Evolutionary conservation across 768 basidiomycete species (phyloP).

Genomic region (Kwoniella shandongensis): DNA sequence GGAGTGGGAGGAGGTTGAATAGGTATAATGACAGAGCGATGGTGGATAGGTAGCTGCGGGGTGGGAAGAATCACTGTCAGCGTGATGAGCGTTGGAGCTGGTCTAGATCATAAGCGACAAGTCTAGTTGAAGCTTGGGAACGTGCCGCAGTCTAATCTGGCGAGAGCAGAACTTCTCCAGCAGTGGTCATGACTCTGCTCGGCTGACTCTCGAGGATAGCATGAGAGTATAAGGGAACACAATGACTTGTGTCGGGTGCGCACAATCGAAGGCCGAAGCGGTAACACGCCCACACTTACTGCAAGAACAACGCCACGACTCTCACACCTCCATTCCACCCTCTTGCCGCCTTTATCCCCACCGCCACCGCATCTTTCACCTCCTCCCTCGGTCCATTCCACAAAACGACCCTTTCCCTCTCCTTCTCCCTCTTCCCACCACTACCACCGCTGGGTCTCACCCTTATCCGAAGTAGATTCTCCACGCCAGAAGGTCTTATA

Average conservation of each 20-base stretch:
- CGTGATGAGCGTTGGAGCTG: neutral
- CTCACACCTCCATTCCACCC: slow-evolving; percentile 7
- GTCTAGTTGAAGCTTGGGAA: too few species aligned
- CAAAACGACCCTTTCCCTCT: slow-evolving; percentile 59
- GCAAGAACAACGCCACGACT: slow-evolving; percentile 57
- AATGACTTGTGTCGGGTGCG: neutral
- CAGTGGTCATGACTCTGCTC: neutral
- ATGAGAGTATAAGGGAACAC: slow-evolving; percentile 56
- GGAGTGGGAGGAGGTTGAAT: slow-evolving; percentile 77
- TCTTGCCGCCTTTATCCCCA: slow-evolving; percentile 59
- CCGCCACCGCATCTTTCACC: slow-evolving; percentile 58
- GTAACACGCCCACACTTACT: slow-evolving; percentile 56
- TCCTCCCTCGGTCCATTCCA: slow-evolving; percentile 73
- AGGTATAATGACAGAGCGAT: slow-evolving; percentile 75
- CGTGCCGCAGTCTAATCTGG: too few species aligned
- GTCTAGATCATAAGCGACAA: neutral
- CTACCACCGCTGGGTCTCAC: slow-evolving; percentile 27
- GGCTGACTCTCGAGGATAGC: slow-evolving; percentile 53
- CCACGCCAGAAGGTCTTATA: slow-evolving; percentile 59
- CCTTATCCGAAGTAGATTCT: slow-evolving; percentile 63
- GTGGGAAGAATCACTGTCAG: neutral
- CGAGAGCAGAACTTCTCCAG: too few species aligned
- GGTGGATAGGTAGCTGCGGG: slow-evolving; percentile 52
- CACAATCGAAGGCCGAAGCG: neutral
- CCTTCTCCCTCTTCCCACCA: slow-evolving; percentile 11